Conservation (phyloP, 306 rosid species). For the Vigna reflexopilosa region DNA sequence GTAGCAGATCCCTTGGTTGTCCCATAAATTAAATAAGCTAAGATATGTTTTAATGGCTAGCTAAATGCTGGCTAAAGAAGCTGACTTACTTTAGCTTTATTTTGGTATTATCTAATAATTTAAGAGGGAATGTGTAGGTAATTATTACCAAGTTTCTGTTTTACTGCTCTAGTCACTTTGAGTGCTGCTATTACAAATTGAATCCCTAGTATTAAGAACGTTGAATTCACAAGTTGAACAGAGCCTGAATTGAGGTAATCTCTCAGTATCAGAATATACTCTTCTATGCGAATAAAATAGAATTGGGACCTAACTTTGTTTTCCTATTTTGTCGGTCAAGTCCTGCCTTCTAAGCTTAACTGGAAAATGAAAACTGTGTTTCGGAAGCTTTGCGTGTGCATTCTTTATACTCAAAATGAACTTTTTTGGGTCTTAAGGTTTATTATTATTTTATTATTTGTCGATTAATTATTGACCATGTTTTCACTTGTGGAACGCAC, state of each 20-base stretch:
- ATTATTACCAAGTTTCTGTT: neutral
- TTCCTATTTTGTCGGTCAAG: neutral
- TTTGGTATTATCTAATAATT: no score
- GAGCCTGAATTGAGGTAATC: neutral
- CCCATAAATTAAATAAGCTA: slow-evolving; percentile 8
- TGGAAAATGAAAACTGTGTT: neutral
- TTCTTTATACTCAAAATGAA: neutral
- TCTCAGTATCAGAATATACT: no score
- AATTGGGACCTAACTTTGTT: neutral
- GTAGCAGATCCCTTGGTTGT: neutral
- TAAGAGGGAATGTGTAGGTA: neutral
- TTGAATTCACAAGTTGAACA: neutral
- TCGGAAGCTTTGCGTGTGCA: neutral
- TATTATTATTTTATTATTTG: neutral
- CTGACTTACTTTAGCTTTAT: neutral
- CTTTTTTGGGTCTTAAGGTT: neutral
- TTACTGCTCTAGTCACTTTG: neutral
- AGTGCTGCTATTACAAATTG: neutral
- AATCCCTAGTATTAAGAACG: neutral
- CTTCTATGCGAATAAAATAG: no score
- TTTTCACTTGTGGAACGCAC: neutral
- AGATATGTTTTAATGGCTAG: neutral
- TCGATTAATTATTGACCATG: slow-evolving; percentile 9
- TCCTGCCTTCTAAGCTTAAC: neutral
- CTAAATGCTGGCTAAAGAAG: neutral